Percentiles rank a stretch among this genome's conserved stretches.
phyloP scores from a whole-genome alignment of 1,284 basidiomycete species.

The Ceratobasidium papillatum region DNA sequence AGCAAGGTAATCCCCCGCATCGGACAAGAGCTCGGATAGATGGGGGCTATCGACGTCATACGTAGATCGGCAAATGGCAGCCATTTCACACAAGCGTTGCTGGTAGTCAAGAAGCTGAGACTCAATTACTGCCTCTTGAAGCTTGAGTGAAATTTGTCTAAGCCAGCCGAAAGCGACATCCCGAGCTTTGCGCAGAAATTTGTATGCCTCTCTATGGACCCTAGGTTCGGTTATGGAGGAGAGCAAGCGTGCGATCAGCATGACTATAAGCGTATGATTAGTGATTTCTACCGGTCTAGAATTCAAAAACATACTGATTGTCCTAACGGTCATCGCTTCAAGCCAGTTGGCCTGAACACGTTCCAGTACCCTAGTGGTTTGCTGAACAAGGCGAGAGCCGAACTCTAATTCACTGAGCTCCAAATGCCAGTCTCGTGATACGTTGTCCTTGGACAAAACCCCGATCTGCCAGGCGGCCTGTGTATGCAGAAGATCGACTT shows the following conservation, averaged over 20 bases:
- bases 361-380: constrained; percentile 50
- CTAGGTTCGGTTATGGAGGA: constrained; percentile 45
- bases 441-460: constrained; percentile 43
- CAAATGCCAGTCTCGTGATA: constrained; percentile 46
- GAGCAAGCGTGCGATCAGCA: constrained; percentile 53
- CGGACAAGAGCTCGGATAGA: constrained; percentile 19
- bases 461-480: constrained; percentile 56
- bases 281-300: neutral
- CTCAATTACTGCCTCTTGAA: constrained; percentile 47
- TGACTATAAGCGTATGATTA: constrained; percentile 43
- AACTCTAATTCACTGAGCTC: constrained; percentile 50
- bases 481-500: constrained; percentile 30
- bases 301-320: constrained; percentile 45
- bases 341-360: constrained; percentile 57
- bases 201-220: constrained; percentile 42
- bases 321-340: constrained; percentile 54
- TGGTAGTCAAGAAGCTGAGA: constrained; percentile 46
- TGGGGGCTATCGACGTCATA: constrained; percentile 52
- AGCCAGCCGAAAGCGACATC: constrained; percentile 54
- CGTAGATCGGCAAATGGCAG: constrained; percentile 55
- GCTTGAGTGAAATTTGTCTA: constrained; percentile 47
- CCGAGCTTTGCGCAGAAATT: constrained; percentile 52
- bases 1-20: constrained; percentile 48
- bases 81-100: constrained; percentile 51
- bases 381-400: constrained; percentile 51